Base-by-base conservation (phyloP, 805 yeast genomes). In the Hanseniaspora hatyaiensis region DNA sequence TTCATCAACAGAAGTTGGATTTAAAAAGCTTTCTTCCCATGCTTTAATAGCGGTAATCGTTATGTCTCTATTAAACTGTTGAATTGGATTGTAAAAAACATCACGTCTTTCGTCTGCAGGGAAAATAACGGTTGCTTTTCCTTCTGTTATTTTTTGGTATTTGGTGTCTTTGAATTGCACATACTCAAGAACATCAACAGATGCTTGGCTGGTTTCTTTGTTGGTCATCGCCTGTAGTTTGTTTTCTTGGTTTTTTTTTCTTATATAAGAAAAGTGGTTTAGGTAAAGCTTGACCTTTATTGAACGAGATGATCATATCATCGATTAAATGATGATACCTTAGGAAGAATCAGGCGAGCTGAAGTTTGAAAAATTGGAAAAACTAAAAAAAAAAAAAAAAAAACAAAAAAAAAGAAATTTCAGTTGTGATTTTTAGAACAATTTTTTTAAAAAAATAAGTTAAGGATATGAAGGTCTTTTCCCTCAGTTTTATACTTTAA, bases 71-170 rank as follows among this genome's bases (percentile, higher is more conserved):
- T 92, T 92, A 65, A 87, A 92, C 65, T 89, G 97, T 65, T 92
- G 99, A 49, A 92, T 82, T 8, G 95, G 96, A 61, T 92, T 92
- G 65, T 92, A 92, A 60, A 92, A 92, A 9, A 92, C 98, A 51
- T 71, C 72, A 40, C 45, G 28, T 51, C 72, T 71, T 54, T 83
- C 87, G 41, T 78, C 78, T 56, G 83, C 80, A 3, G 95, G 89
- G 52, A 82, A 82, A 28, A 88, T 68, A 37, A 92, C 78, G 20
- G 79, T 74, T 12, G 97, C 96, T 49, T 72, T 68, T 1, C 99
- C 99, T 62, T 92, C 98, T 16, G 63, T 64, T 15, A 70, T 40
- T 23, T 30, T 45, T 31, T 45, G 49, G 13, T 37, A 45, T 22
- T 29, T 37, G 4, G 37, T 67, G n/a, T 64, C 60, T 37, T 68